Conservation (phyloP, 768 basidiomycete species). For the Lactarius psammicola region DNA sequence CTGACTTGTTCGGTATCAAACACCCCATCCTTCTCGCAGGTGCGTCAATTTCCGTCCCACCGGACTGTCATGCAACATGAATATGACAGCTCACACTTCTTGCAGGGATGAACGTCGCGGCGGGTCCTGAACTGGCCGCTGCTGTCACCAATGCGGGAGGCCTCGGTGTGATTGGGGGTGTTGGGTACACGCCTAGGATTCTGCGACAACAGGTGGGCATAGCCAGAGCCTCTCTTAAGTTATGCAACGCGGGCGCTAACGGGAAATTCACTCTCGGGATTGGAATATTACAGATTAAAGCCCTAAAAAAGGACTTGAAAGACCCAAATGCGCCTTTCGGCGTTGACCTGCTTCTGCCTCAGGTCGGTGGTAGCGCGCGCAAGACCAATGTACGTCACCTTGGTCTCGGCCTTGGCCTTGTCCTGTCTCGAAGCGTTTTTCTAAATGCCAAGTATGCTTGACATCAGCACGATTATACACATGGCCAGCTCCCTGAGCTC, state of each 20-base stretch:
- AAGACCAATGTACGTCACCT: conserved; percentile 73
- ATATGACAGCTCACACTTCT: neutral
- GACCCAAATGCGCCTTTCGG: conserved; percentile 83
- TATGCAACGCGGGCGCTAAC: neutral
- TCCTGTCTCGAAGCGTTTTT: neutral
- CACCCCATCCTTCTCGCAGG: conserved; percentile 88
- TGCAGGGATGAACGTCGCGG: conserved; percentile 65
- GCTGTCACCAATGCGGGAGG: conserved; percentile 95
- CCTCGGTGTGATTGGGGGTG: conserved; percentile 88
- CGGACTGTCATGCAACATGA: neutral
- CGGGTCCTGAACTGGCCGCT: conserved; percentile 82
- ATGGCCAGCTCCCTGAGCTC: conserved; percentile 78
- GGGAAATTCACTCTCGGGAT: neutral
- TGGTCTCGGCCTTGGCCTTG: conserved; percentile 28
- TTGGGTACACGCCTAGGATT: conserved; percentile 81
- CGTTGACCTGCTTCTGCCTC: conserved; percentile 86
- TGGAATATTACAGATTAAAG: conserved; percentile 51
- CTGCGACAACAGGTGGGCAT: conserved; percentile 67
- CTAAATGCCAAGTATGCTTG: neutral
- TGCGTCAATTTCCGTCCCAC: conserved; percentile 28
- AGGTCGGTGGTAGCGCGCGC: conserved; percentile 81
- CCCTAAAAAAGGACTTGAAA: conserved; percentile 67
- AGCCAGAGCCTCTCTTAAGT: neutral
- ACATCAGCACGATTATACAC: conserved; percentile 84
- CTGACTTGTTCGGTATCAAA: conserved; percentile 83